Evolutionary conservation across 2,329 filamentous ascomycete species (phyloP), one percentile per base, ranked within the genome.

Genomic region (Ascocoryne sarcoides): DNA sequence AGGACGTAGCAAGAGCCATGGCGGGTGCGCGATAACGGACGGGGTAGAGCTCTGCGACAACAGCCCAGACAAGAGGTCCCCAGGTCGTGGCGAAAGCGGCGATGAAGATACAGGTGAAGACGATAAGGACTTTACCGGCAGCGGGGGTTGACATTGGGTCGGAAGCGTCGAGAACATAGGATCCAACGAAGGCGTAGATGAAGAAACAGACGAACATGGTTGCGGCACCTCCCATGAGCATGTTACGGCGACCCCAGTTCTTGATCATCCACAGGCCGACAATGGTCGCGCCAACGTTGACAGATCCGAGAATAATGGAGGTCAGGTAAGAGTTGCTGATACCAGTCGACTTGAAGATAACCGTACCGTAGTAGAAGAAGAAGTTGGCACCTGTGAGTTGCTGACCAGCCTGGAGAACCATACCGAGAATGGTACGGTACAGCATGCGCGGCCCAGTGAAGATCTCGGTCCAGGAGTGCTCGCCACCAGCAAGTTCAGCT

Each of bases 351-450:
- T 67, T 56, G 60, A 86, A 85, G 49, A 84, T 76, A 3, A 75
- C 80, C 30, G 73, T 76, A 17, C 72, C 73, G 53, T 79, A 83
- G 60, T 76, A 76, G 60, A 82, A 81, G 65, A 77, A 80, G 61
- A 76, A 82, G 62, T 81, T 81, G 43, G 73, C 76, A 21, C 80
- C 80, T 1, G 78, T 82, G 2, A 84, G 65, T 55, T 84, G 80
- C 59, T 84, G 79, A 4, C 79, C 71, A 31, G 75, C 71, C 59
- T 82, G 76, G 2, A 84, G 68, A 3, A 66, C 56, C 26, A 83
- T 71, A 29, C 80, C 79, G 0, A 84, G 66, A 0, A 75, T 34
- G 0, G 76, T 79, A 18, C 80, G 71, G 58, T 83, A 77, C 4
- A 73, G 50, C 74, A 84, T 84, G 17, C 75, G 69, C 9, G 78